These are phyloP conservation scores for Trapa bicornis DNA, from an alignment of 345 rosid genomes.

Conservation along the genomic window DNA sequence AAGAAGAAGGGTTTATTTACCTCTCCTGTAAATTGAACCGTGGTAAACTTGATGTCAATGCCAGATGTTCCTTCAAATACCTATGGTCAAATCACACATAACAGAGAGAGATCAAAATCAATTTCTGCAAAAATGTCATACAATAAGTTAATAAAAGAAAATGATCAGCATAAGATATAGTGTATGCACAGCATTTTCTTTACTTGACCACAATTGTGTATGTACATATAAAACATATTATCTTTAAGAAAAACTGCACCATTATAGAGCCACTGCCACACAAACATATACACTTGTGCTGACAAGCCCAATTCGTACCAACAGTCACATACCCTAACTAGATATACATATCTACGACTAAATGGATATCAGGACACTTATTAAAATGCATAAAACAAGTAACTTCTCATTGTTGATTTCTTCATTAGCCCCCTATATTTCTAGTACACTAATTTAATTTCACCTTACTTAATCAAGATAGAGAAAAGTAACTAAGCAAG, in stretches of 20 bases:
- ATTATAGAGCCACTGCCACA: not conserved
- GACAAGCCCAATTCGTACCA: not conserved
- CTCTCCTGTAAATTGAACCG: conserved; percentile 95
- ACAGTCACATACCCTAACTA: not conserved
- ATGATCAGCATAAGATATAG: not conserved
- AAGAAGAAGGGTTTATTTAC: conserved; percentile 17
- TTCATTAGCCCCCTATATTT: not conserved
- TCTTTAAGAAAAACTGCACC: not conserved
- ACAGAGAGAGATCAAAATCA: not conserved
- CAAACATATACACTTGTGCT: not conserved
- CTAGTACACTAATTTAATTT: not conserved
- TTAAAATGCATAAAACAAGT: not conserved
- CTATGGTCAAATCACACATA: conserved; percentile 20
- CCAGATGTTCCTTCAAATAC: conserved; percentile 97
- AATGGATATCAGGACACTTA: not conserved
- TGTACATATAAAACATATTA: not conserved
- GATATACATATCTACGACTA: not conserved
- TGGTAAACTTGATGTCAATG: conserved; percentile 81
- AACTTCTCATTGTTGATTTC: not conserved
- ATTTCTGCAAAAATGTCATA: not conserved
- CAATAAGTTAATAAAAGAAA: not conserved
- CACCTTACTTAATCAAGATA: not conserved
- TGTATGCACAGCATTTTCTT: not conserved
- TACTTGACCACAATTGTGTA: not conserved
- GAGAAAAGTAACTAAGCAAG: not conserved